These are phyloP conservation scores for Sinapis alba DNA, from an alignment of 441 rosid genomes.

Conservation along the genomic window DNA sequence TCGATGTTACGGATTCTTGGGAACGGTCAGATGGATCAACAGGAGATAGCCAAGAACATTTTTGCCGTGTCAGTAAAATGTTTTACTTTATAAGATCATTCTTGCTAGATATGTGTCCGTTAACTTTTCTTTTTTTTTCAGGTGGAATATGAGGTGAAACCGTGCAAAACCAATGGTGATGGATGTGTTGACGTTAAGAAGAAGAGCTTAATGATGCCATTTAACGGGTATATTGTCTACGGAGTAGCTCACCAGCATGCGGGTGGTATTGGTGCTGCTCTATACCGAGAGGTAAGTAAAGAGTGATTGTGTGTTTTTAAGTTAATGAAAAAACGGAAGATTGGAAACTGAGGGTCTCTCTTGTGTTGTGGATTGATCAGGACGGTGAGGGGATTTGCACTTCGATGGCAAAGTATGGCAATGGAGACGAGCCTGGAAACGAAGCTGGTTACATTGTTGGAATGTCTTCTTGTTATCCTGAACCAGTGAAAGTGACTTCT, in stretches of 20 bases:
- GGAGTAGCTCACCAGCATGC: slow-evolving; percentile 84
- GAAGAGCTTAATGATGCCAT: slow-evolving; percentile 61
- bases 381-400: slow-evolving; percentile 62
- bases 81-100: neutral
- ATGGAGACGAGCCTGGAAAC: slow-evolving; percentile 76
- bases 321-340: neutral
- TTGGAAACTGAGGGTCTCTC: neutral
- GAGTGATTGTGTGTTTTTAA: neutral
- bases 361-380: slow-evolving; percentile 41
- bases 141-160: slow-evolving; percentile 68
- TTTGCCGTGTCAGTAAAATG: slow-evolving; percentile 54
- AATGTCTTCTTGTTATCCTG: slow-evolving; percentile 87
- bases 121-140: slow-evolving; percentile 23
- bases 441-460: slow-evolving; percentile 91
- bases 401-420: slow-evolving; percentile 66
- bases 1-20: slow-evolving; percentile 82
- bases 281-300: slow-evolving; percentile 68
- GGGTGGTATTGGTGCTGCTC: slow-evolving; percentile 70
- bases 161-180: slow-evolving; percentile 43
- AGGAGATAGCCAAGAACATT: slow-evolving; percentile 42
- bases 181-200: slow-evolving; percentile 57
- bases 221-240: slow-evolving; percentile 71
- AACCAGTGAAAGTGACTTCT: slow-evolving; percentile 54
- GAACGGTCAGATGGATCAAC: slow-evolving; percentile 40
- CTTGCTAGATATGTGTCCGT: neutral